These are phyloP conservation scores for Kickxella alabastrina DNA, from an alignment of 192 early-diverging fungal genomes.

Conservation along the genomic window DNA sequence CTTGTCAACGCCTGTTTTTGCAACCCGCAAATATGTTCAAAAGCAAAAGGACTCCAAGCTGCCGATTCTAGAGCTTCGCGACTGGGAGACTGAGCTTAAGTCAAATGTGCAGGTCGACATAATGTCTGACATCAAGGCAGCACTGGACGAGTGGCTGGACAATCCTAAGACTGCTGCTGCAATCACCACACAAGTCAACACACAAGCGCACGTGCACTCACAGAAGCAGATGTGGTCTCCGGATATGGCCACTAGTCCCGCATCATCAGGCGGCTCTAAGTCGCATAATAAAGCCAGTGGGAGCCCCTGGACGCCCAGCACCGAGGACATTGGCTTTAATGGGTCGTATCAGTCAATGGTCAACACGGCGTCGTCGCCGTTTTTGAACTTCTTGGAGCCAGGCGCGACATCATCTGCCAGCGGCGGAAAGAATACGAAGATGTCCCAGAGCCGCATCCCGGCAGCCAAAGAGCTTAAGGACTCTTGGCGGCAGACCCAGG, in stretches of 20 bases:
- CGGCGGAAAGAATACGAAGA: neutral
- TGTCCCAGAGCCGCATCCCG: slow-evolving; percentile 10
- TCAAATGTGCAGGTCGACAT: slow-evolving; percentile 37
- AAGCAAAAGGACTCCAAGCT: slow-evolving; percentile 16
- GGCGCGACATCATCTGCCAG: slow-evolving; percentile 17
- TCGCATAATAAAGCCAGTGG: too few species aligned
- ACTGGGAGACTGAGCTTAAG: slow-evolving; percentile 43
- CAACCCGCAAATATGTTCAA: neutral
- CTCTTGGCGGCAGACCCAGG: slow-evolving; percentile 32
- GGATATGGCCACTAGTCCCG: neutral
- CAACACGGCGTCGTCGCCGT: slow-evolving; percentile 20
- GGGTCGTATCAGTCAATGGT: slow-evolving; percentile 18
- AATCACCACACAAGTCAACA: neutral
- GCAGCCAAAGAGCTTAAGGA: slow-evolving; percentile 23
- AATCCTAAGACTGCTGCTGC: slow-evolving; percentile 14
- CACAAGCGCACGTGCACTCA: too few species aligned
- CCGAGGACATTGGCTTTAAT: neutral
- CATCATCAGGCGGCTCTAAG: neutral
- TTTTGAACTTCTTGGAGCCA: slow-evolving; percentile 11
- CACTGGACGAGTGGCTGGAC: slow-evolving; percentile 45
- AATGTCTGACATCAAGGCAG: slow-evolving; percentile 39
- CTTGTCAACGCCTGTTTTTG: slow-evolving; percentile 7
- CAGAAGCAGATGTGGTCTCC: neutral
- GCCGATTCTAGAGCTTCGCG: slow-evolving; percentile 41
- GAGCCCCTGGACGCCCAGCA: neutral